These are phyloP conservation scores for Neopestalotiopsis sp. DNA, from an alignment of 2,329 filamentous ascomycete species.

Conservation along the genomic window DNA sequence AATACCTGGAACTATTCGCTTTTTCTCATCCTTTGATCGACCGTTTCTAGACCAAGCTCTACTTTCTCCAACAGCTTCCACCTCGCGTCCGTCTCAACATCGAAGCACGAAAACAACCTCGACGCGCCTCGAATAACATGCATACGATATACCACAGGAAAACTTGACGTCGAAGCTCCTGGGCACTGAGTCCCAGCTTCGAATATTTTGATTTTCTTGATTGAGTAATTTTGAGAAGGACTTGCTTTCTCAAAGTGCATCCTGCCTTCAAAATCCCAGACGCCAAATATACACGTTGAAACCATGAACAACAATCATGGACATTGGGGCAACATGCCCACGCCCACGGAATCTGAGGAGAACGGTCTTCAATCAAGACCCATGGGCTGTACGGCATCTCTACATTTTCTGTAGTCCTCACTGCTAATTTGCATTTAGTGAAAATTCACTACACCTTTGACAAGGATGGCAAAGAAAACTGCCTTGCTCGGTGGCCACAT, in stretches of 20 bases:
- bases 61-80: not conserved
- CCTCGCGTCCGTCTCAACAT: constrained; percentile 2
- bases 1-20: not conserved
- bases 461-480: constrained; percentile 84
- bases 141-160: not conserved
- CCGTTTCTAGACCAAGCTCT: not conserved
- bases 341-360: constrained; percentile 42
- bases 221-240: not conserved
- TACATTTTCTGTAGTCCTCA: constrained; percentile 9
- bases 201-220: not conserved
- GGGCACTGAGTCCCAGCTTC: not conserved
- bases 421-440: constrained; percentile 58
- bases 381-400: constrained; percentile 67
- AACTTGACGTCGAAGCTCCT: not conserved
- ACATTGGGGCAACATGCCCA: constrained; percentile 29
- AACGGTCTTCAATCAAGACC: constrained; percentile 62
- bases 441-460: constrained; percentile 98
- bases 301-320: constrained; percentile 31
- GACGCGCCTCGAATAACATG: constrained; percentile 13
- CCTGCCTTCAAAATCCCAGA: not conserved
- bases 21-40: not conserved
- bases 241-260: not conserved
- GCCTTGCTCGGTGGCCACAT: constrained; percentile 84
- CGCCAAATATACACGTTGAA: constrained; percentile 1
- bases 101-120: constrained; percentile 3